These are phyloP conservation scores for Colletotrichum higginsianum DNA, from an alignment of 2,329 filamentous ascomycete genomes.

Conservation along the genomic window DNA sequence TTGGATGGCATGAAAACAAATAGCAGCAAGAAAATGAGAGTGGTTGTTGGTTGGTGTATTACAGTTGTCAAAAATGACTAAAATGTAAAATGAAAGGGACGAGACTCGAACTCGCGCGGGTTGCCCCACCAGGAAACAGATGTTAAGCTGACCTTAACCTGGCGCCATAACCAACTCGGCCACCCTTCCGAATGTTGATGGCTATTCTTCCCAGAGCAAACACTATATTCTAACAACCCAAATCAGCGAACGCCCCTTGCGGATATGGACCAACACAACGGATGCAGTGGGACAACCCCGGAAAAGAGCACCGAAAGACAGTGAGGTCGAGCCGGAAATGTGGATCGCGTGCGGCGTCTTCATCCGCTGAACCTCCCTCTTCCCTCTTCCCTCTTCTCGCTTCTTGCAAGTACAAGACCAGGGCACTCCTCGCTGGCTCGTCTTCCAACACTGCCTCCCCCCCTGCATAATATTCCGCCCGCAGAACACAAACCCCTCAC, in stretches of 20 bases:
- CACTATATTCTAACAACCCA: no score
- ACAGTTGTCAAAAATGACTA: background rate
- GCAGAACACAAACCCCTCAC: background rate
- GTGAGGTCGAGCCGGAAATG: background rate
- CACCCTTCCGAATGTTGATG: background rate
- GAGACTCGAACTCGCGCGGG: conserved; percentile 20
- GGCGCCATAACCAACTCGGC: conserved; percentile 28
- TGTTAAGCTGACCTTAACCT: conserved; percentile 29
- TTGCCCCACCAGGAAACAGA: conserved; percentile 29
- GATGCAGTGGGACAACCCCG: background rate
- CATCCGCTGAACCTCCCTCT: background rate
- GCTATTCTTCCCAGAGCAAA: no score
- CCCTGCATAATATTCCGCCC: background rate
- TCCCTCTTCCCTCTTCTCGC: no score
- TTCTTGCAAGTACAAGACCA: background rate
- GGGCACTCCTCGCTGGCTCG: background rate
- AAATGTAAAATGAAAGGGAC: background rate
- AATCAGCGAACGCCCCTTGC: accelerated
- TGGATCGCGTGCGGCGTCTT: background rate
- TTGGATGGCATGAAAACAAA: background rate
- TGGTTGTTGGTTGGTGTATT: no score
- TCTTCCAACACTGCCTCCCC: background rate
- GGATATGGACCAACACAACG: no score
- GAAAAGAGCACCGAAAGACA: background rate
- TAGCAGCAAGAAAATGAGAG: background rate